Evolutionary conservation across 2,329 filamentous ascomycete genomes (phyloP), one percentile per base, ranked within the genome.

Genomic region (Nemania sp.): DNA sequence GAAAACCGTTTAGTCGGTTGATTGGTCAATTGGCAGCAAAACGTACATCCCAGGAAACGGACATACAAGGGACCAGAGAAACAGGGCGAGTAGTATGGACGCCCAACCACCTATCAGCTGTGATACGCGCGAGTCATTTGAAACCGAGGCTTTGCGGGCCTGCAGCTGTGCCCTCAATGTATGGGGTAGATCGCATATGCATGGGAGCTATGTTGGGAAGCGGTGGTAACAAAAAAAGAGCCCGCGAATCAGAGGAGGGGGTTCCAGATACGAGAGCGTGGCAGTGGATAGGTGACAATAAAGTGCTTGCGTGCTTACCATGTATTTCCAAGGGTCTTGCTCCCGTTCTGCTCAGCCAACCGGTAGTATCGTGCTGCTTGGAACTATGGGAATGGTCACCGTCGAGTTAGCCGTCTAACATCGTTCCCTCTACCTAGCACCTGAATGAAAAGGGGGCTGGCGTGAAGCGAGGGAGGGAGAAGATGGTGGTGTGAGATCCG

Each of bases 321-420:
- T 65, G 90, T 89, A 76, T 97, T 97, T 59, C 94, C 94, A 61
- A 97, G 78, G 50, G 86, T 91, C 78, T 96, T 97, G 73, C 86
- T 89, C 45, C 93, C 93, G 69, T 86, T 89, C 67, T 90, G 80
- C 75, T 97, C 94, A 31, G 94, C 92, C 67, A 93, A 81, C 67
- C 93, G 90, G 72, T 96, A 91, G 75, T 97, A 97, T 73, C 89
- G 90, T 63, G 94, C 92, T 66, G 94, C 81, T 65, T 80, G 82
- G 75, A 84, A 90, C 89, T 92, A 72, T 80, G 82, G 75, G 84
- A 90, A 89, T 91, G 72, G 61, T 46, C 60, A 61, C 63, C 66
- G 63, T 64, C 61, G 59, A 64, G 73, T 80, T 75, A 84, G 80
- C 77, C 73, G 79, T 75, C 77, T 77, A 71, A 75, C 74, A 70